These are phyloP conservation scores for Calonectria naviculata DNA, from an alignment of 2,329 filamentous ascomycete genomes.

Conservation along the genomic window DNA sequence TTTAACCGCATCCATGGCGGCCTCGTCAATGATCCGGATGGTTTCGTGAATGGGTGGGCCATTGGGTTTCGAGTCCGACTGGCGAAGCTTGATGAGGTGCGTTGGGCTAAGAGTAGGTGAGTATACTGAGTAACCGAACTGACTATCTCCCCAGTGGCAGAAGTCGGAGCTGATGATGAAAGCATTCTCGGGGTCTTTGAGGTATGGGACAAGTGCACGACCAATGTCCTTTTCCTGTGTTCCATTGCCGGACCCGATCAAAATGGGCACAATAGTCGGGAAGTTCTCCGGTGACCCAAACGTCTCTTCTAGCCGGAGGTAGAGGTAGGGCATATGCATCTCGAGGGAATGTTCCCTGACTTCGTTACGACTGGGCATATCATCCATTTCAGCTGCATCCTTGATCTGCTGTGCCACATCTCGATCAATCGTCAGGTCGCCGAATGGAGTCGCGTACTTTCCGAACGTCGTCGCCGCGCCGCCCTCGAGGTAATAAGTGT, in stretches of 20 bases:
- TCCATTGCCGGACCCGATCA: slow-evolving; percentile 79
- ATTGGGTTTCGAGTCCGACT: slow-evolving; percentile 46
- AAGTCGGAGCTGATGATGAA: slow-evolving; percentile 97
- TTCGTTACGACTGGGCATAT: slow-evolving; percentile 76
- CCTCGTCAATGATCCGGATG: slow-evolving; percentile 82
- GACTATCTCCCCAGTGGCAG: slow-evolving; percentile 86
- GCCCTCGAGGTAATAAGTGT: slow-evolving; percentile 83
- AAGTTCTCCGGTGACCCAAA: slow-evolving; percentile 65
- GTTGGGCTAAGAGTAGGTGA: slow-evolving; percentile 54
- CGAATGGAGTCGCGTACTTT: slow-evolving; percentile 80
- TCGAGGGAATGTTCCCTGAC: slow-evolving; percentile 92
- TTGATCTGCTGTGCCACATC: slow-evolving; percentile 63
- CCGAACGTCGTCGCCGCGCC: slow-evolving; percentile 81
- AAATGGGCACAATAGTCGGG: slow-evolving; percentile 84
- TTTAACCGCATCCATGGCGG: slow-evolving; percentile 87
- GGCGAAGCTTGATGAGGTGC: slow-evolving; percentile 52
- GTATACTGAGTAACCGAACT: slow-evolving; percentile 87
- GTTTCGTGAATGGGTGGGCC: slow-evolving; percentile 79
- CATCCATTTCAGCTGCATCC: slow-evolving; percentile 45
- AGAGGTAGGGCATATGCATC: slow-evolving; percentile 96
- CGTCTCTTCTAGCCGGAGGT: slow-evolving; percentile 73
- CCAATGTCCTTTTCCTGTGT: slow-evolving; percentile 77
- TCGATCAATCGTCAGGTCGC: slow-evolving; percentile 74
- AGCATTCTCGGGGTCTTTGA: slow-evolving; percentile 78
- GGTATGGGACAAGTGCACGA: slow-evolving; percentile 78